Conservation (phyloP, 768 basidiomycete species). For the Trametes cinnabarina region DNA sequence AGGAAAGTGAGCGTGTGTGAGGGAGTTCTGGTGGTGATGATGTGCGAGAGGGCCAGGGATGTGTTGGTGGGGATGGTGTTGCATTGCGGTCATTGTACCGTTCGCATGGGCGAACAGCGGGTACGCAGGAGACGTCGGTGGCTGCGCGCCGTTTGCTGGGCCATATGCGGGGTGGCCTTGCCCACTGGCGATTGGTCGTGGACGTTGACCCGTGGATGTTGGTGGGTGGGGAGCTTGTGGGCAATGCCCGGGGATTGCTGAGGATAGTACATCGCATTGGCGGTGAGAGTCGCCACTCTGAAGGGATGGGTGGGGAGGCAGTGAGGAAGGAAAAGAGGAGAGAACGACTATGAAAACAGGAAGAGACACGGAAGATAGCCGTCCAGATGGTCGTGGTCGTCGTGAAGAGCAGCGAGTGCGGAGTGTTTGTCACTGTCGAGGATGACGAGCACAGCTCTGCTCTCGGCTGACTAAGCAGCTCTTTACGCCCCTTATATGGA, state of each 20-base stretch:
- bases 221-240: slow-evolving; percentile 72
- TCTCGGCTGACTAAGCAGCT: slow-evolving; percentile 15
- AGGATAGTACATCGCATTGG: slow-evolving; percentile 75
- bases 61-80: slow-evolving; percentile 59
- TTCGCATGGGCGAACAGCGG: slow-evolving; percentile 72
- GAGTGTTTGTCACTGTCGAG: slow-evolving; percentile 26
- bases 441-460: slow-evolving; percentile 26
- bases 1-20: slow-evolving; percentile 61
- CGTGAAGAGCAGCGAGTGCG: slow-evolving; percentile 27
- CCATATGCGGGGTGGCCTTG: slow-evolving; percentile 55
- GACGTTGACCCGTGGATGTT: slow-evolving; percentile 34
- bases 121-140: slow-evolving; percentile 72
- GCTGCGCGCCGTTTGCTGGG: slow-evolving; percentile 49
- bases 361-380: slow-evolving; percentile 4
- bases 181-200: slow-evolving; percentile 72
- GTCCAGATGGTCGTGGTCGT: slow-evolving; percentile 25
- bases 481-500: slow-evolving; percentile 8
- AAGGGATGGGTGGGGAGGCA: background rate
- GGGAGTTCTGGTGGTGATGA: slow-evolving; percentile 73
- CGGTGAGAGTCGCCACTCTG: slow-evolving; percentile 25
- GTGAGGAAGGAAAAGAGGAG: slow-evolving; percentile 6
- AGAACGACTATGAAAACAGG: slow-evolving; percentile 19
- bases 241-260: slow-evolving; percentile 80
- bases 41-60: slow-evolving; percentile 49
- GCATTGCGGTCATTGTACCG: slow-evolving; percentile 50